These are phyloP conservation scores for Hypoxylon sp. DNA, from an alignment of 2,329 filamentous ascomycete species.

Conservation along the genomic window DNA sequence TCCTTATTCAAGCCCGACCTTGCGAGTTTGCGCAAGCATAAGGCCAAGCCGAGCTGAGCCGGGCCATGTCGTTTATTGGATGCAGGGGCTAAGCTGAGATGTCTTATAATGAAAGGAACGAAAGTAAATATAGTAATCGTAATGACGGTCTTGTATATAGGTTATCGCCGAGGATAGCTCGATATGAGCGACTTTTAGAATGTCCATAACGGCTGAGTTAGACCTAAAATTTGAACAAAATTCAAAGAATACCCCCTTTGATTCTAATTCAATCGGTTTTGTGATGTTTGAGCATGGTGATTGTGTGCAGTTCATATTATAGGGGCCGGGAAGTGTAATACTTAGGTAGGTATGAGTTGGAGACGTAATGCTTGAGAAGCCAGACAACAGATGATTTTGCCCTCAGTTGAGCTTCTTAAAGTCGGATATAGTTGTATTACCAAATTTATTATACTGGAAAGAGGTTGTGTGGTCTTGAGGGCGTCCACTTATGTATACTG, in stretches of 20 bases:
- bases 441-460: too few species aligned
- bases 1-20: not conserved
- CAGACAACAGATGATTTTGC: not conserved
- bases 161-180: conserved; percentile 35
- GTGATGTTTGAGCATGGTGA: not conserved
- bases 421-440: not conserved
- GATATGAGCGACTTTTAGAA: conserved; percentile 24
- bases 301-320: conserved; percentile 1
- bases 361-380: not conserved
- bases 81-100: not conserved
- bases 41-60: conserved; percentile 5
- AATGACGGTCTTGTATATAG: conserved; percentile 49
- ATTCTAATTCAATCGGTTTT: not conserved
- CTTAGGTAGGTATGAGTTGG: not conserved
- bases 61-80: not conserved
- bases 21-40: conserved; percentile 1
- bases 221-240: conserved; percentile 22
- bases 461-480: conserved; percentile 9
- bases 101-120: conserved; percentile 37
- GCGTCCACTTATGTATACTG: not conserved
- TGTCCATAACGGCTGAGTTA: conserved; percentile 37
- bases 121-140: conserved; percentile 47
- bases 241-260: not conserved
- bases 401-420: not conserved
- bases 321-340: not conserved